Base-by-base conservation (phyloP, 306 rosid species). In the Sophora flavescens region DNA sequence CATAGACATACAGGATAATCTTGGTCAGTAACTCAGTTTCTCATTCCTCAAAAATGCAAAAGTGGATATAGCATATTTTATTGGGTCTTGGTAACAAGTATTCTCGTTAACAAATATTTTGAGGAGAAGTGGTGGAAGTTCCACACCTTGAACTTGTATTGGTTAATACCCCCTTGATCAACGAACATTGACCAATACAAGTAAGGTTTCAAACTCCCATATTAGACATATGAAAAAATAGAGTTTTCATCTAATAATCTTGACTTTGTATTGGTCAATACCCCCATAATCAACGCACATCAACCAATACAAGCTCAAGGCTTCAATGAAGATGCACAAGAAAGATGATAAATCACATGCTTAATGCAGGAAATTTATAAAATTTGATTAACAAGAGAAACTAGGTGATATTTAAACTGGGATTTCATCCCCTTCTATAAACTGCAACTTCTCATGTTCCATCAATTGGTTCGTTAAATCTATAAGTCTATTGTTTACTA, bases 281-380 rank as follows among this genome's bases (percentile, higher is more conserved):
- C 51, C 85, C 88, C 85, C 75, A 13, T 76, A 17, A 77, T 83
- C 78, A 83, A 81, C 53, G 18, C 84, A 75, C 79, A 76, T 69
- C 12, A 76, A 83, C 78, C 83, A 70, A 42, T 77, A 47, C 77
- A 75, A 39, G 62, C 8, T 78, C 77, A 64, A 72, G 71, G 38
- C 12, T 67, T 1, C 26, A 60, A 60, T 60, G 6, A 13, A 44
- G 13, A 58, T 3, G 65, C 18, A 60, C 7, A 26, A 2, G 15
- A 32, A 60, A 28, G 13, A 32, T 12, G 44, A 60, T 15, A 5
- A 60, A 32, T 5, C 10, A 4, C 11, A 22, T 11, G 44, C 18
- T 32, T 60, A 28, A 3, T 32, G 66, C 10, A 28, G 48, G 7
- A 48, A 35, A 5, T 14, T 13, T 11, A 16, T 28, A n/a, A 41